Conservation (phyloP, 225 moss, liverwort and hornwort genomes). For the Straminergon stramineum region DNA sequence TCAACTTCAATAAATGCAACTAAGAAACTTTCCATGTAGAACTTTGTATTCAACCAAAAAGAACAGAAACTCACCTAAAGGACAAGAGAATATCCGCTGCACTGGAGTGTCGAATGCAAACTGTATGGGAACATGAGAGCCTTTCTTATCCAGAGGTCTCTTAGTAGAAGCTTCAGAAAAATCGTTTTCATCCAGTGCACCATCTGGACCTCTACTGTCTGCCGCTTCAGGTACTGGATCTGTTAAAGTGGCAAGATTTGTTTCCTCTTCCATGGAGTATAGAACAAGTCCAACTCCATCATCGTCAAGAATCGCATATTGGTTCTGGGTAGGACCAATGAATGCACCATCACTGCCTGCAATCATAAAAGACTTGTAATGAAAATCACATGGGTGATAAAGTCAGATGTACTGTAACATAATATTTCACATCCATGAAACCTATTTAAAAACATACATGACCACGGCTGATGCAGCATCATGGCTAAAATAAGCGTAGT, state of each 20-base stretch:
- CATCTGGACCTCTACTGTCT: slow-evolving; percentile 42
- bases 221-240: slow-evolving; percentile 35
- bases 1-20: background rate
- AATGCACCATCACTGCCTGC: slow-evolving; percentile 98
- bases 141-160: slow-evolving; percentile 41
- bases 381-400: background rate
- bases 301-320: slow-evolving; percentile 87
- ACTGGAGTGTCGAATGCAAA: slow-evolving; percentile 95
- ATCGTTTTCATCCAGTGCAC: slow-evolving; percentile 87
- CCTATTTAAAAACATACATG: background rate
- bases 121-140: slow-evolving; percentile 59
- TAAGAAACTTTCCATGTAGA: background rate
- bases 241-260: slow-evolving; percentile 48
- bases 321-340: slow-evolving; percentile 76
- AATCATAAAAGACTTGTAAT: background rate
- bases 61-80: slow-evolving; percentile 50
- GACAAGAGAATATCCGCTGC: slow-evolving; percentile 90
- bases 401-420: background rate
- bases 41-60: background rate
- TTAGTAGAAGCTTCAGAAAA: slow-evolving; percentile 52
- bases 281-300: slow-evolving; percentile 90
- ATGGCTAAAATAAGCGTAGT: background rate
- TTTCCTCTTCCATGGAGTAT: slow-evolving; percentile 74
- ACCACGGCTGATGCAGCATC: background rate
- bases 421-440: background rate